These are phyloP conservation scores for Haematococcus sp. DNA, from an alignment of 139 green algal species.

Conservation along the genomic window DNA sequence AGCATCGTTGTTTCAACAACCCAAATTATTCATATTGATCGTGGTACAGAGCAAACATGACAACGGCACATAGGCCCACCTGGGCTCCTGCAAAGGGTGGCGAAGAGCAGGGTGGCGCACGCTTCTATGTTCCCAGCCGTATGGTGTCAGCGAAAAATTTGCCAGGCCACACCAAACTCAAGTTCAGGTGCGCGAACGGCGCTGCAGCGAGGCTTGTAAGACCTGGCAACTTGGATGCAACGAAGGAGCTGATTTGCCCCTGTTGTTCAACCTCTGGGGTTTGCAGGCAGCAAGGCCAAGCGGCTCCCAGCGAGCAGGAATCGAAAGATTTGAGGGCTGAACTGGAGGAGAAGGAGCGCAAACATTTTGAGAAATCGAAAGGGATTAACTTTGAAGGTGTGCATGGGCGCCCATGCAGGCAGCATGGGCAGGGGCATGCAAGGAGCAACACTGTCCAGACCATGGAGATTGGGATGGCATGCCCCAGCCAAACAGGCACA, in stretches of 20 bases:
- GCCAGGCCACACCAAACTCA: slow-evolving; percentile 72
- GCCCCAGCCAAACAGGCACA: no score
- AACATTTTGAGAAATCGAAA: slow-evolving; percentile 65
- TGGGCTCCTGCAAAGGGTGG: slow-evolving; percentile 78
- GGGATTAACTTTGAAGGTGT: slow-evolving; percentile 74
- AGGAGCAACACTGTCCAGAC: not conserved
- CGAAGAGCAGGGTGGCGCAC: slow-evolving; percentile 86
- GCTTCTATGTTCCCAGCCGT: slow-evolving; percentile 67
- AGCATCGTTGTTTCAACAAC: not conserved
- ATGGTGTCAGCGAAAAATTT: slow-evolving; percentile 67
- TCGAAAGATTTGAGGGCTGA: slow-evolving; percentile 62
- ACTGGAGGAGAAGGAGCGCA: slow-evolving; percentile 77
- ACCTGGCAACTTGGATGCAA: not conserved
- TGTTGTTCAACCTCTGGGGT: not conserved
- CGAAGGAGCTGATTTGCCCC: no score
- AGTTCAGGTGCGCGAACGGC: slow-evolving; percentile 63
- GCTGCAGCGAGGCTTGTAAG: not conserved
- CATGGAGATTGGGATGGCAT: not conserved
- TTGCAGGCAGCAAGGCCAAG: slow-evolving; percentile 64
- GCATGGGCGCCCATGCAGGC: not conserved
- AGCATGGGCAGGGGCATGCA: not conserved
- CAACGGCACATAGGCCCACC: slow-evolving; percentile 83
- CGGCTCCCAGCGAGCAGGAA: slow-evolving; percentile 39
- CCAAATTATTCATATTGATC: not conserved
- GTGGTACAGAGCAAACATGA: slow-evolving; percentile 41